A percentile compares a stretch with the other conserved stretches of the same genome.
These are phyloP conservation scores for Diospyros lotus DNA, from an alignment of 148 eudicot genomes.

Conservation along the genomic window DNA sequence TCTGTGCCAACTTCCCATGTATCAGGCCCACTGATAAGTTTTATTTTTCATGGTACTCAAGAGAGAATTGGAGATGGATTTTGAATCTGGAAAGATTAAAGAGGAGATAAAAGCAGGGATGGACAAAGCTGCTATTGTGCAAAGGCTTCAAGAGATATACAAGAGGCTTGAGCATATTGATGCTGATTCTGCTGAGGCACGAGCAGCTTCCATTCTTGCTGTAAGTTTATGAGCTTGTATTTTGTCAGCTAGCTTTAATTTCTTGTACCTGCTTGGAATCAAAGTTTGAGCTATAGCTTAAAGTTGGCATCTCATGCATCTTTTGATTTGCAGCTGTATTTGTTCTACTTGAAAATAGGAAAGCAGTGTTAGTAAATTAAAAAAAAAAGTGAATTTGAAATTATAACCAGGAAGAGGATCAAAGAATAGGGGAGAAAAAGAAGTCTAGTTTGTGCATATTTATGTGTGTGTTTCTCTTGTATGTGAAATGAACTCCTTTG, in stretches of 20 bases:
- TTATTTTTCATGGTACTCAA: slow-evolving; percentile 21
- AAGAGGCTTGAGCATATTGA: slow-evolving; percentile 92
- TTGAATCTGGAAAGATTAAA: slow-evolving; percentile 43
- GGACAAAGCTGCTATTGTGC: slow-evolving; percentile 50
- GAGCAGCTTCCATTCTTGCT: slow-evolving; percentile 96
- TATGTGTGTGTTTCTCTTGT: neutral
- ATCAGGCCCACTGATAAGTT: slow-evolving; percentile 9
- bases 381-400: neutral
- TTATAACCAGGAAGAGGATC: neutral
- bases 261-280: neutral
- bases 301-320: neutral
- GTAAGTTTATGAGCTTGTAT: slow-evolving; percentile 42
- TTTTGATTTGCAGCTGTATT: neutral
- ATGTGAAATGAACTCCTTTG: neutral
- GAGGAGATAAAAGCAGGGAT: slow-evolving; percentile 35
- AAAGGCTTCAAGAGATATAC: slow-evolving; percentile 83
- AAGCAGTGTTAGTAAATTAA: neutral
- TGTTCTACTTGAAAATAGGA: neutral
- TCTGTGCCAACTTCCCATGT: neutral
- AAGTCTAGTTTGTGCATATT: neutral
- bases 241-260: neutral
- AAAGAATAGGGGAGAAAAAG: neutral
- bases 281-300: slow-evolving; percentile 1
- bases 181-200: slow-evolving; percentile 93
- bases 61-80: slow-evolving; percentile 67